Percentiles rank a stretch among this genome's conserved stretches.
phyloP scores from a whole-genome alignment of 163 green algal genomes.

The Chlorella variabilis region DNA sequence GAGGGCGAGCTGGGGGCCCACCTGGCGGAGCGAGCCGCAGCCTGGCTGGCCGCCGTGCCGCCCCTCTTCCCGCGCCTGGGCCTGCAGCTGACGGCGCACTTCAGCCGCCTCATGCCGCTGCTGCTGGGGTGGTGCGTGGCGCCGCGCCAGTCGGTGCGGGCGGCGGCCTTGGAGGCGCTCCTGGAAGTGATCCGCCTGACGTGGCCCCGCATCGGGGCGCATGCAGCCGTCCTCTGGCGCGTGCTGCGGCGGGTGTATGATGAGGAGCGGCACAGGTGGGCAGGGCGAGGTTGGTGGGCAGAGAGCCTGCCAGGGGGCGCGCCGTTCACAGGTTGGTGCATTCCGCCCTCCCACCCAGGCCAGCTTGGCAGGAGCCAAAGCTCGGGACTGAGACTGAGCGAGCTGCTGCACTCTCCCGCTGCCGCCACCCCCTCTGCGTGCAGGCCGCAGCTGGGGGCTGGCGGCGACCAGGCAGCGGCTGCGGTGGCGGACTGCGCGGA shows the following conservation, averaged over 20 bases:
- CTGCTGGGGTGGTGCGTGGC: slow-evolving; percentile 43
- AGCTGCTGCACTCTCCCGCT: no score
- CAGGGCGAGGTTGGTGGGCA: no score
- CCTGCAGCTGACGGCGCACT: slow-evolving; percentile 28
- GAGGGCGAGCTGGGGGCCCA: slow-evolving; percentile 52
- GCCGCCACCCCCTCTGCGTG: no score
- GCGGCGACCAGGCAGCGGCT: background rate
- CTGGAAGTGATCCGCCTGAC: slow-evolving; percentile 4
- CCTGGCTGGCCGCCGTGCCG: slow-evolving; percentile 24
- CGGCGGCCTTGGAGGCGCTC: slow-evolving; percentile 10
- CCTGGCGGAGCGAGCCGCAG: slow-evolving; percentile 23
- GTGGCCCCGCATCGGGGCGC: slow-evolving; percentile 36
- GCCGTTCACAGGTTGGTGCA: no score
- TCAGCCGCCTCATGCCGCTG: slow-evolving; percentile 44
- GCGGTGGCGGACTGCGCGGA: background rate
- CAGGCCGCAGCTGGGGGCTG: background rate
- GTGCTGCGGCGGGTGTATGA: slow-evolving; percentile 11
- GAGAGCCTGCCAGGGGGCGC: no score
- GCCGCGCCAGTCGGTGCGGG: background rate
- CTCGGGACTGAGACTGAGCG: no score
- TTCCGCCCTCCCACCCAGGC: no score
- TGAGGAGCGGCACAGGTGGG: background rate
- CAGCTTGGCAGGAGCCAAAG: no score
- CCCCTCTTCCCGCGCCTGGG: slow-evolving; percentile 28
- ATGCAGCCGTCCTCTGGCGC: slow-evolving; percentile 26